A percentile compares a stretch with the other conserved stretches of the same genome.
Evolutionary conservation across 208 protist species (phyloP).

Genomic region (Kentomonas sorsogonicus): DNA sequence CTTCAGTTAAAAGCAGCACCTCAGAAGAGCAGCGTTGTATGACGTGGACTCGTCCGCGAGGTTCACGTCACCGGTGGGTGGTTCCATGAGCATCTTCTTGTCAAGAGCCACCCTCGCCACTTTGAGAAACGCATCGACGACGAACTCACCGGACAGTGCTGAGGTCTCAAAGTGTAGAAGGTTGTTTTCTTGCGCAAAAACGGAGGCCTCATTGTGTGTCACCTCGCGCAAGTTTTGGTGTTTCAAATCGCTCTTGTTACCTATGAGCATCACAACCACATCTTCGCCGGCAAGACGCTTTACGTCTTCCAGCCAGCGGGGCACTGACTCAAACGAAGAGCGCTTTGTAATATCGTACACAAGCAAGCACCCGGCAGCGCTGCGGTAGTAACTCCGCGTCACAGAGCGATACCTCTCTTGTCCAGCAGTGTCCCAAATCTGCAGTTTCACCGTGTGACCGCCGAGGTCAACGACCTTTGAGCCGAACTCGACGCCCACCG

Average conservation of each 20-base stretch:
- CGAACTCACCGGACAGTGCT: conserved; percentile 90
- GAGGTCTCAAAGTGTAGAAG: conserved; percentile 89
- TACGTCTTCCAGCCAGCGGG: conserved; percentile 95
- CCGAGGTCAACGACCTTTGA: conserved; percentile 91
- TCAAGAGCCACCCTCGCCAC: conserved; percentile 58
- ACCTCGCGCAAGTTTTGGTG: conserved; percentile 67
- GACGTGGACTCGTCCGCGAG: too few relatives aligned
- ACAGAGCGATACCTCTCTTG: conserved; percentile 99
- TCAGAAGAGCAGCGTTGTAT: too few relatives aligned
- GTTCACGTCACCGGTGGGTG: too few relatives aligned
- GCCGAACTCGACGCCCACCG: conserved; percentile 98
- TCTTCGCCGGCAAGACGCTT: conserved; percentile 89
- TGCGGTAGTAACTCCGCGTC: conserved; percentile 95
- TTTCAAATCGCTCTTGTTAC: conserved; percentile 91
- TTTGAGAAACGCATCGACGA: conserved; percentile 91
- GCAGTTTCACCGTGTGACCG: conserved; percentile 93
- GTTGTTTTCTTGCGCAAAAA: conserved; percentile 91
- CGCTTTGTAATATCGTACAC: conserved; percentile 98
- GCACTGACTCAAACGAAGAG: conserved; percentile 93
- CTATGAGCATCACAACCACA: conserved; percentile 86
- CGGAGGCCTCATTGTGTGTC: conserved; percentile 90
- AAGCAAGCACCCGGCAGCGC: conserved; percentile 96
- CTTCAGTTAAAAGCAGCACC: too few relatives aligned
- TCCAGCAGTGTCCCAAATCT: conserved; percentile 97
- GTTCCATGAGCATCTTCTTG: too few relatives aligned